Evolutionary conservation across 2,329 filamentous ascomycete genomes (phyloP).

Genomic region (Ceratocystis lukuohia): DNA sequence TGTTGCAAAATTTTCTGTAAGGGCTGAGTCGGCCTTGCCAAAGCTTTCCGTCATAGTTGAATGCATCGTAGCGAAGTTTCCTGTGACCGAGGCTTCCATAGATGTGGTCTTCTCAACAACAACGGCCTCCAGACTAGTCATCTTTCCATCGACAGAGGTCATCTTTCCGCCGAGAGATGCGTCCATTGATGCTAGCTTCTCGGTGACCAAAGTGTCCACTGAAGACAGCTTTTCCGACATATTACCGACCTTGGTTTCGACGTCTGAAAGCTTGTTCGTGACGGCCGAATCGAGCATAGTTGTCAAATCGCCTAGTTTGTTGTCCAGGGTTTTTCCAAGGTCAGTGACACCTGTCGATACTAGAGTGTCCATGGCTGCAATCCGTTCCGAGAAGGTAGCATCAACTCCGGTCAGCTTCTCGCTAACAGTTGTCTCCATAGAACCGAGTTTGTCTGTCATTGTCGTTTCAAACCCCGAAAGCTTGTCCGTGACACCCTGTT

Average conservation of each 20-base stretch:
- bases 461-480: conserved; percentile 13
- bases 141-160: conserved; percentile 14
- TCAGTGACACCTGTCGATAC: conserved; percentile 6
- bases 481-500: conserved; percentile 14
- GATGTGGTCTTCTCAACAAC: conserved; percentile 13
- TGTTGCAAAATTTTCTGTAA: conserved; percentile 19
- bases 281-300: conserved; percentile 3
- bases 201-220: not conserved
- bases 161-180: conserved; percentile 10
- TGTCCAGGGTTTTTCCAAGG: conserved; percentile 14
- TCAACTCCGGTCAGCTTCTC: conserved; percentile 17
- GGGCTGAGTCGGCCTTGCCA: conserved; percentile 15
- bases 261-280: conserved; percentile 2
- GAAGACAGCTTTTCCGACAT: not conserved
- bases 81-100: conserved; percentile 17
- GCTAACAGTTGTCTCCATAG: conserved; percentile 5
- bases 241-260: conserved; percentile 8
- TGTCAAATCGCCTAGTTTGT: conserved; percentile 12
- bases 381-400: conserved; percentile 7
- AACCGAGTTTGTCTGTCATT: not conserved
- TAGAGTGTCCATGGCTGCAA: conserved; percentile 9
- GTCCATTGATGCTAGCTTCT: conserved; percentile 11
- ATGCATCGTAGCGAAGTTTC: conserved; percentile 19
- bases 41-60: conserved; percentile 16
- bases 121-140: conserved; percentile 14